These are phyloP conservation scores for Thielaviopsis punctulata DNA, from an alignment of 2,329 filamentous ascomycete species.

Conservation along the genomic window DNA sequence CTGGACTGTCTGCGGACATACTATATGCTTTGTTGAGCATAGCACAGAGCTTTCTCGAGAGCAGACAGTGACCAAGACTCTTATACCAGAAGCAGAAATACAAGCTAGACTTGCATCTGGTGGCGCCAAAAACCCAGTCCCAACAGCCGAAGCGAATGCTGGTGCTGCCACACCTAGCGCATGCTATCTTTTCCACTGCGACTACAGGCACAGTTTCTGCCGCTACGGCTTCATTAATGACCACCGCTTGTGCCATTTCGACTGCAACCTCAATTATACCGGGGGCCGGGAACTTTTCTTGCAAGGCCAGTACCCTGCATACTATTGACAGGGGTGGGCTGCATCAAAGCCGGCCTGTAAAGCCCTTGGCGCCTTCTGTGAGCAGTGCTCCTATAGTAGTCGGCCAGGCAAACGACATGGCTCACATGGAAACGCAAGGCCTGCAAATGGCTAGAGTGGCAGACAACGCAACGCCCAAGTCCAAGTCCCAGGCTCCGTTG, in stretches of 20 bases:
- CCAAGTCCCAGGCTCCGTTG: background rate
- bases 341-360: background rate
- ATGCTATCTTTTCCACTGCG: background rate
- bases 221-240: background rate
- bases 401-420: background rate
- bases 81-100: background rate
- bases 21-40: background rate
- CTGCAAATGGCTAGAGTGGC: background rate
- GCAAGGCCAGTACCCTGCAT: background rate
- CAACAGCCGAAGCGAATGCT: background rate
- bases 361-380: background rate
- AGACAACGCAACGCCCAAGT: background rate
- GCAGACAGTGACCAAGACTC: background rate
- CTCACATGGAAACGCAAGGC: background rate
- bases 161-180: background rate
- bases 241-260: background rate
- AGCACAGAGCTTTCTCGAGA: background rate
- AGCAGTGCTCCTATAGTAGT: background rate
- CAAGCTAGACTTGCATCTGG: background rate
- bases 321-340: background rate
- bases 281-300: background rate
- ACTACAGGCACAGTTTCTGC: background rate
- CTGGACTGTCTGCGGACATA: too few relatives aligned
- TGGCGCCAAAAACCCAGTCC: background rate
- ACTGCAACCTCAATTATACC: background rate